Base-by-base conservation (phyloP, 768 basidiomycete species). In the Suillus subaureus region DNA sequence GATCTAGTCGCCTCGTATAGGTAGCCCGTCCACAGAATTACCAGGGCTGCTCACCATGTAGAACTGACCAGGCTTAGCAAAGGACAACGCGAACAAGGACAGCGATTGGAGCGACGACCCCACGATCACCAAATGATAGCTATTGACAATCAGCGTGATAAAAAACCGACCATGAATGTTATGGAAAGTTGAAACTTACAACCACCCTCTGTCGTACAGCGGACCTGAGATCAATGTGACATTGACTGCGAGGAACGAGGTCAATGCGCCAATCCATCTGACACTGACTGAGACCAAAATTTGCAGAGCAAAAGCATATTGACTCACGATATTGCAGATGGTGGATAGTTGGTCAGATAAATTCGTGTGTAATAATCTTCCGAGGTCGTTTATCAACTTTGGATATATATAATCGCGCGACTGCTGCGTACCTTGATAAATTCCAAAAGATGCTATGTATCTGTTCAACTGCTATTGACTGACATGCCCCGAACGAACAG, bases 151-250 rank as follows among this genome's bases (percentile, higher is more conserved):
- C 28, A 47, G 2, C 61, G 77, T 77, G 76, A 79, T 26, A 77
- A 45, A 49, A 74, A 77, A 52, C 15, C 37, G 18, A 31, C 4
- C 18, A 18, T 26, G 15, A 39, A 26, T 3, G 7, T 2, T n/a
- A n/a, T n/a, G n/a, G n/a, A n/a, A n/a, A n/a, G 1, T 37, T 21
- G 37, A 0, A 31, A 58, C 76, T 64, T 67, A 79, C 79, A 82
- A 83, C 71, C 81, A 80, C 57, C 84, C 84, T 18, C 73, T 73
- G 58, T n/a, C n/a, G n/a, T n/a, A n/a, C n/a, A n/a, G n/a, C n/a
- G n/a, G n/a, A n/a, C n/a, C n/a, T n/a, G n/a, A n/a, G n/a, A n/a
- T n/a, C n/a, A n/a, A n/a, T n/a, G n/a, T n/a, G n/a, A n/a, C n/a
- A n/a, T n/a, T n/a, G n/a, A n/a, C n/a, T n/a, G n/a, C n/a, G n/a